Evolutionary conservation across 371 early-diverging fungal species (phyloP).

Genomic region (Apophysomyces elegans): DNA sequence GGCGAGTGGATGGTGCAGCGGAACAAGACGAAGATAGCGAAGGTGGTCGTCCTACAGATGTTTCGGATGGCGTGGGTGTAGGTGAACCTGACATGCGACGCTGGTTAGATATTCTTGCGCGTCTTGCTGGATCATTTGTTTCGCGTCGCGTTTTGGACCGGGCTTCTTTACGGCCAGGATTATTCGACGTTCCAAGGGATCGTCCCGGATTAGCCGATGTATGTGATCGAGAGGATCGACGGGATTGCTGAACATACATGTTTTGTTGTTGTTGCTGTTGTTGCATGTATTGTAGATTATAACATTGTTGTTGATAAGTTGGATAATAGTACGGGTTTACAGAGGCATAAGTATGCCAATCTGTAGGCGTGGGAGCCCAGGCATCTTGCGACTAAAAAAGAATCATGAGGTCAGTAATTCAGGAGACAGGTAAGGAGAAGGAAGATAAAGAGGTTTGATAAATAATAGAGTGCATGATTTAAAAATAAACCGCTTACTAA

Average conservation of each 20-base stretch:
- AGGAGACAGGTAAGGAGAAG: slow-evolving; percentile 17
- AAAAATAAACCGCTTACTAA: slow-evolving; percentile 1
- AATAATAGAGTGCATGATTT: slow-evolving; percentile 5
- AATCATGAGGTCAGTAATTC: slow-evolving; percentile 21
- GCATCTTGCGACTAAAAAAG: slow-evolving; percentile 20
- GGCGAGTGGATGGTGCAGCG: slow-evolving; percentile 21
- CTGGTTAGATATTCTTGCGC: background rate
- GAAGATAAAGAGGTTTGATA: slow-evolving; percentile 12
- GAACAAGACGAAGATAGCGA: slow-evolving; percentile 14
- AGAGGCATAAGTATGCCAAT: too few relatives aligned
- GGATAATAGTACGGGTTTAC: background rate
- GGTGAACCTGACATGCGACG: background rate
- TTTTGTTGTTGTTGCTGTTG: slow-evolving; percentile 19
- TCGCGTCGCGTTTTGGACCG: background rate
- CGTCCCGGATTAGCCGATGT: background rate
- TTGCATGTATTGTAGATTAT: slow-evolving; percentile 17
- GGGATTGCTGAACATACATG: slow-evolving; percentile 15
- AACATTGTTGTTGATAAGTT: slow-evolving; percentile 19
- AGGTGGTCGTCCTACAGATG: background rate
- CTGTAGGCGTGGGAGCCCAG: slow-evolving; percentile 5
- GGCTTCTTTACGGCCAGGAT: background rate
- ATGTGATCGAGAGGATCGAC: slow-evolving; percentile 21
- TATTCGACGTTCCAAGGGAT: background rate
- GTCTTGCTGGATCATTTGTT: background rate
- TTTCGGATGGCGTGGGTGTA: background rate